Base-by-base conservation (phyloP, 768 basidiomycete species). In the Amanita pallidorosea region DNA sequence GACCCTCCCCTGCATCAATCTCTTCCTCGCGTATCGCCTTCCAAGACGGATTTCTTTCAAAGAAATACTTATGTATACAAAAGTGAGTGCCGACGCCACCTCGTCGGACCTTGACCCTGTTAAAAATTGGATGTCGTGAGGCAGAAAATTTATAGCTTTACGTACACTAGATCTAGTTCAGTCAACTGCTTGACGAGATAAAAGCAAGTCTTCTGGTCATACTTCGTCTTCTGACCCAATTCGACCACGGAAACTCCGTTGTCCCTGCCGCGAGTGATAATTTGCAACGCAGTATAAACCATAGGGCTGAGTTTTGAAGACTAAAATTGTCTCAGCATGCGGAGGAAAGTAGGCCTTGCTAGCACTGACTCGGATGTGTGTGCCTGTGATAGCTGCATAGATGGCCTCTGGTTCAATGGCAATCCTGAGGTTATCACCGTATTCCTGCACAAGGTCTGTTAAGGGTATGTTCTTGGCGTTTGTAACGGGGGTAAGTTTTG, bases 141-240 rank as follows among this genome's bases (percentile, higher is more conserved):
- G 47, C 42, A 48, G 38, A 42, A 23, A 45, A 17, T 29, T 34
- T 4, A 25, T 20, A 11, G 35, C 25, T 15, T 49, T 42, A 56
- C 83, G 48, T 72, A 87, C 86, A 92, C 77, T 36, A 88, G 70
- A 58, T 77, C 80, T 48, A 94, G 70, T 47, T 83, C 80, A 2
- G 82, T 72, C 15, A 94, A 70, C 56, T 88, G 81, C 56, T 81
- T 79, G 52, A 90, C 78, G 52, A 91, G 77, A 65, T 94, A 93
- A 62, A 88, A 89, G 55, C 88, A 88, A 1, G 87, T 86, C 65
- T 92, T 93, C 61, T 88, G 88, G 60, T 92, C 90, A 59, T 94
- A 91, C 45, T 78, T 79, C 8, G 90, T 83, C 59, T 78, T 73
- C 57, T 80, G 79, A 22, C 87, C 86, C 12, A 95, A 72, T 29